phyloP scores from a whole-genome alignment of 2,329 filamentous ascomycete genomes.

The Aspergillus candidus region DNA sequence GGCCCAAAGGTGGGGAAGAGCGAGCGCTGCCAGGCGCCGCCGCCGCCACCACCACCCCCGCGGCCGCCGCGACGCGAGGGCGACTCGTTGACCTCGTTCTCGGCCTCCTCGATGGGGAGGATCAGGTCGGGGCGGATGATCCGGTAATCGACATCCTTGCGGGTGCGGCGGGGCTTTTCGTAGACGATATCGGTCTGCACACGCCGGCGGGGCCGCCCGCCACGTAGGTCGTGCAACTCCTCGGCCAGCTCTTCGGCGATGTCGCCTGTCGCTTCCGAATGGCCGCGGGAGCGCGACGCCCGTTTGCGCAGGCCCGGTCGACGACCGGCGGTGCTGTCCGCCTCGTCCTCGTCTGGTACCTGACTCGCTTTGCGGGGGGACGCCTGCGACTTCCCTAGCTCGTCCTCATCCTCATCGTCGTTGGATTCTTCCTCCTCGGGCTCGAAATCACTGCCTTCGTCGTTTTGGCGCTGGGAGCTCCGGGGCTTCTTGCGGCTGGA shows the following conservation, averaged over 20 bases:
- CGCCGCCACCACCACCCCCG: conserved; percentile 56
- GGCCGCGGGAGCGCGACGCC: conserved; percentile 41
- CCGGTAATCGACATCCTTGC: conserved; percentile 75
- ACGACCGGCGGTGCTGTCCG: conserved; percentile 43
- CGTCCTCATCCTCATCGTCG: conserved; percentile 50
- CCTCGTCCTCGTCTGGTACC: conserved; percentile 42
- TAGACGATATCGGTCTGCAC: conserved; percentile 32
- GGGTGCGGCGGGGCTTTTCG: conserved; percentile 47
- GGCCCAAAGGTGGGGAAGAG: conserved; percentile 88
- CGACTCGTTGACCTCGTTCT: conserved; percentile 60
- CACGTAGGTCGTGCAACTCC: conserved; percentile 50
- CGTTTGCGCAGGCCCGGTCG: conserved; percentile 49
- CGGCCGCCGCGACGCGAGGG: conserved; percentile 63
- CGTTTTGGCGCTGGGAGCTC: conserved; percentile 43
- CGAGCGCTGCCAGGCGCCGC: conserved; percentile 63
- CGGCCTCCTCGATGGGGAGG: conserved; percentile 68
- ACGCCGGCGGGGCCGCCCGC: conserved; percentile 38
- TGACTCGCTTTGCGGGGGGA: conserved; percentile 38
- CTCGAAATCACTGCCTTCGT: conserved; percentile 57
- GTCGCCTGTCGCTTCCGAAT: conserved; percentile 42
- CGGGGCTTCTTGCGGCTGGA: conserved; percentile 37
- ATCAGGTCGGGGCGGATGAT: conserved; percentile 70
- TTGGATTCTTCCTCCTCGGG: conserved; percentile 50
- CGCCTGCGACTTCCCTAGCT: conserved; percentile 37
- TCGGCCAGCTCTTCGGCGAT: conserved; percentile 54